Percentiles rank a stretch among this genome's conserved stretches.
Evolutionary conservation across 352 stramenopile species (phyloP).

Genomic region (Phytophthora colocasiae): DNA sequence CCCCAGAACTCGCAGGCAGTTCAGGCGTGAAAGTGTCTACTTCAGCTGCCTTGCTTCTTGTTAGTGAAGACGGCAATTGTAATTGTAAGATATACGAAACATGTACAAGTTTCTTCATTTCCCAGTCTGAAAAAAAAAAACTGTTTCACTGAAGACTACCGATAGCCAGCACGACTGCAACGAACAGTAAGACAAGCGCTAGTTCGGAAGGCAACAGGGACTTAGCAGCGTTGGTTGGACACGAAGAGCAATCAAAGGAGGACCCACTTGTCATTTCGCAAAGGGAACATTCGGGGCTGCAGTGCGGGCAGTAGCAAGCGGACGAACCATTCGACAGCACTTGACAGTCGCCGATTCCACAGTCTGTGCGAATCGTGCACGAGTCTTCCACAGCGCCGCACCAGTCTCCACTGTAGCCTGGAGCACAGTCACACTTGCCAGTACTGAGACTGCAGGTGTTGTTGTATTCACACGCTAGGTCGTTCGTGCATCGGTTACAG

Average conservation of each 20-base stretch:
- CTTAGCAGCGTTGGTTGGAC: slow-evolving; percentile 13
- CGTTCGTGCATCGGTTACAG: slow-evolving; percentile 50
- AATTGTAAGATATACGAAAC: too few species aligned
- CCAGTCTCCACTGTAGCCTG: slow-evolving; percentile 46
- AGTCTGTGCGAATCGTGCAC: slow-evolving; percentile 39
- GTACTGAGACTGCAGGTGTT: slow-evolving; percentile 45
- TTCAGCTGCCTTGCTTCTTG: not conserved
- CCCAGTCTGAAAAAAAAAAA: not conserved
- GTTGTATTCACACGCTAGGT: slow-evolving; percentile 54
- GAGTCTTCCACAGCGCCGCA: slow-evolving; percentile 47
- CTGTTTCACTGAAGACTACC: not conserved
- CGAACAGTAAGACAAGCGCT: slow-evolving; percentile 24
- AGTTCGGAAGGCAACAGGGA: slow-evolving; percentile 18
- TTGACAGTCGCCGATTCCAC: slow-evolving; percentile 39
- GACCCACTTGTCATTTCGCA: slow-evolving; percentile 34
- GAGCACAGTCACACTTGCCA: slow-evolving; percentile 46
- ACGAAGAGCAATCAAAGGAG: slow-evolving; percentile 36
- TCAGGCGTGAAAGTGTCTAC: not conserved
- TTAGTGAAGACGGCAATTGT: too few species aligned
- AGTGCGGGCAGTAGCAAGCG: slow-evolving; percentile 43
- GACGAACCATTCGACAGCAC: slow-evolving; percentile 40
- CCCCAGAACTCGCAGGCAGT: not conserved
- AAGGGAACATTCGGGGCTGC: slow-evolving; percentile 33
- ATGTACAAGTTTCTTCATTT: too few species aligned
- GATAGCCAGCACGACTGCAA: slow-evolving; percentile 21